phyloP scores from a whole-genome alignment of 108 stramenopile species.

The Cyclotella kingstonii region DNA sequence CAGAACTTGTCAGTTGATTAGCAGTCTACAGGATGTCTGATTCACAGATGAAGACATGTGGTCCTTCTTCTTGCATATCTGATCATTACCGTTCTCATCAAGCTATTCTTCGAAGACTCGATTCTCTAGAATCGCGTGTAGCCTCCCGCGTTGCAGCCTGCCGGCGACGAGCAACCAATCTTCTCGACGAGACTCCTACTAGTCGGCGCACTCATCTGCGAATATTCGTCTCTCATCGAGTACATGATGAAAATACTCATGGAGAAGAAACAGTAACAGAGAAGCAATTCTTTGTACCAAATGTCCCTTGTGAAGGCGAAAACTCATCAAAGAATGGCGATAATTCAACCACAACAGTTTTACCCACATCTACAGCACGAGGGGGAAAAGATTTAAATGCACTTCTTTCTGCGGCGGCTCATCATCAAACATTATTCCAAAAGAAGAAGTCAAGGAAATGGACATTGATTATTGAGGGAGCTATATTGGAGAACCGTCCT shows the following conservation, averaged over 20 bases:
- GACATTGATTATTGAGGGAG: constrained; percentile 71
- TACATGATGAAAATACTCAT: constrained; percentile 16
- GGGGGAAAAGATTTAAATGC: constrained; percentile 41
- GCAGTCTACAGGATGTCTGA: too few species aligned
- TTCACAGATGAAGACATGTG: too few species aligned
- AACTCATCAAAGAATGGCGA: too few species aligned
- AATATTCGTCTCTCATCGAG: constrained; percentile 66
- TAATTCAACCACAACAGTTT: neutral
- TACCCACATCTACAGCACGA: neutral
- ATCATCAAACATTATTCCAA: constrained; percentile 5
- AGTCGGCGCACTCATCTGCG: constrained; percentile 64
- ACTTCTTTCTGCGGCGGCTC: constrained; percentile 22
- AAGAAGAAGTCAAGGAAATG: constrained; percentile 40
- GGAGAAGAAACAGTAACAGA: constrained; percentile 3
- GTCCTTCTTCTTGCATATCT: constrained; percentile 20
- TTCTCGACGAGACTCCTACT: constrained; percentile 44
- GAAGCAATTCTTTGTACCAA: too few species aligned
- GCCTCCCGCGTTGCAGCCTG: constrained; percentile 55
- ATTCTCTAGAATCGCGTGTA: constrained; percentile 59
- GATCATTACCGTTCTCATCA: constrained; percentile 17
- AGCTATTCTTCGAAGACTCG: constrained; percentile 41
- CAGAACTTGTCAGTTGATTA: too few species aligned
- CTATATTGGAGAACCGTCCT: constrained; percentile 61
- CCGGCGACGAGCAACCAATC: constrained; percentile 56
- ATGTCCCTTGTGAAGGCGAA: too few species aligned